A percentile compares a stretch with the other conserved stretches of the same genome.
Evolutionary conservation across 2,329 filamentous ascomycete genomes (phyloP).

Genomic region (Aspergillus tanneri): DNA sequence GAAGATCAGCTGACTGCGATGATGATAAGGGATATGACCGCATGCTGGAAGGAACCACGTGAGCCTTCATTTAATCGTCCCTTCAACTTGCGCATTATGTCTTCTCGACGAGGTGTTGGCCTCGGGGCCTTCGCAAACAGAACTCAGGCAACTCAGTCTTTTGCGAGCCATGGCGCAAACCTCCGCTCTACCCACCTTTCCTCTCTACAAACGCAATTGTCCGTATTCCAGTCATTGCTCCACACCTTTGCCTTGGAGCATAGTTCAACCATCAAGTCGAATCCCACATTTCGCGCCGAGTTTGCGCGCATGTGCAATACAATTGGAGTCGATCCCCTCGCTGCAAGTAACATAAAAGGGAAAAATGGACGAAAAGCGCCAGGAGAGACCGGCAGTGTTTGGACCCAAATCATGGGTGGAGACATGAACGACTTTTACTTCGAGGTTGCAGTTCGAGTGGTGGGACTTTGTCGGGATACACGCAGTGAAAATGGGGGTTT

Average conservation of each 20-base stretch:
- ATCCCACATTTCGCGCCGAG: slow-evolving; percentile 91
- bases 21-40: slow-evolving; percentile 13
- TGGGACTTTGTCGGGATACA: slow-evolving; percentile 86
- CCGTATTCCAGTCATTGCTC: slow-evolving; percentile 91
- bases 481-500: slow-evolving; percentile 89
- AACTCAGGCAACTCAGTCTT: slow-evolving; percentile 81
- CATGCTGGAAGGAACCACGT: neutral
- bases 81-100: slow-evolving; percentile 35
- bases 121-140: slow-evolving; percentile 86
- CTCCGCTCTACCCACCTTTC: slow-evolving; percentile 82
- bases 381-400: slow-evolving; percentile 66
- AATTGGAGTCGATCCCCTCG: slow-evolving; percentile 92
- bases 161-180: slow-evolving; percentile 81
- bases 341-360: slow-evolving; percentile 59
- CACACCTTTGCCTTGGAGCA: slow-evolving; percentile 95
- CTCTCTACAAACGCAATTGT: slow-evolving; percentile 87
- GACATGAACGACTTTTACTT: slow-evolving; percentile 99
- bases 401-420: slow-evolving; percentile 87
- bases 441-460: slow-evolving; percentile 90
- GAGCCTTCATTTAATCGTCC: neutral
- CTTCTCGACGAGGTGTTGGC: slow-evolving; percentile 66
- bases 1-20: slow-evolving; percentile 20
- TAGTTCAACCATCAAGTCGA: slow-evolving; percentile 91
- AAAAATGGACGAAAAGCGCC: slow-evolving; percentile 47
- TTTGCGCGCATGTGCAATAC: slow-evolving; percentile 98